A percentile compares a stretch with the other conserved stretches of the same genome.
These are phyloP conservation scores for Piromyces sp. DNA, from an alignment of 192 early-diverging fungal genomes.

Conservation along the genomic window DNA sequence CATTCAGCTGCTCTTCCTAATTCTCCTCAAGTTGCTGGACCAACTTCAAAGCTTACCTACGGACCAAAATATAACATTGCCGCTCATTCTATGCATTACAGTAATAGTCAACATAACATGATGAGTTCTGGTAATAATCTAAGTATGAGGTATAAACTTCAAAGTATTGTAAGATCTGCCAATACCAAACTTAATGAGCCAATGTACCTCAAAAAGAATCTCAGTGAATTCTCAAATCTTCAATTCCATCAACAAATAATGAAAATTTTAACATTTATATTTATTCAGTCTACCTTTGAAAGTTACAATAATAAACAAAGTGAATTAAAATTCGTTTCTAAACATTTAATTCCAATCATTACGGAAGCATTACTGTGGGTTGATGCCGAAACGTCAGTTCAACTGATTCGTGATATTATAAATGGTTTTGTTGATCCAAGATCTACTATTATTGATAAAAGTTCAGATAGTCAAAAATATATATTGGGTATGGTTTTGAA, in stretches of 20 bases:
- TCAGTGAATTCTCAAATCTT: neutral
- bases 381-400: neutral
- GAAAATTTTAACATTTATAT: neutral
- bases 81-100: neutral
- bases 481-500: neutral
- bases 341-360: neutral
- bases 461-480: neutral
- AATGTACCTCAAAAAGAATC: neutral
- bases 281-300: neutral
- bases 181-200: neutral
- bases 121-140: neutral
- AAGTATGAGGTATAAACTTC: neutral
- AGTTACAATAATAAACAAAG: neutral
- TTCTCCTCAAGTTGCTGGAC: neutral
- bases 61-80: neutral
- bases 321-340: neutral
- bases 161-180: neutral
- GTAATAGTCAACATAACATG: neutral
- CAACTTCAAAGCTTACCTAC: neutral
- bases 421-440: neutral
- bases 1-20: neutral
- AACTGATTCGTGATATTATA: neutral
- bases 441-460: neutral
- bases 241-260: neutral
- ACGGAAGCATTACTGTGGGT: neutral